These are phyloP conservation scores for Curvularia sp. DNA, from an alignment of 2,329 filamentous ascomycete species.

Conservation along the genomic window DNA sequence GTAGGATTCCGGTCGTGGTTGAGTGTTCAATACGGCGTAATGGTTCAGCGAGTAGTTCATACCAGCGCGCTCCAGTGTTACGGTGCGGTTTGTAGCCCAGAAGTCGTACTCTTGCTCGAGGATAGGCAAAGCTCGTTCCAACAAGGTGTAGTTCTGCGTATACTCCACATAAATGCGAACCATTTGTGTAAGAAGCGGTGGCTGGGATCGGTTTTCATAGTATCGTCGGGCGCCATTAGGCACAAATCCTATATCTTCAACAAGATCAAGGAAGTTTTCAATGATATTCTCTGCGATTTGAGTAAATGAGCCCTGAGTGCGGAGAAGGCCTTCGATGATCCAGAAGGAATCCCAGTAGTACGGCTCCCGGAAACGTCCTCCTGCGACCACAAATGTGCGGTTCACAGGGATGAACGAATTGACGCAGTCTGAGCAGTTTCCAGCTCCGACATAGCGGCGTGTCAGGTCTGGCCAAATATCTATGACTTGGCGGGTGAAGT, in stretches of 20 bases:
- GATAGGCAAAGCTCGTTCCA: slow-evolving; percentile 67
- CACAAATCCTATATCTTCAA: slow-evolving; percentile 70
- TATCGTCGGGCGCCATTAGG: slow-evolving; percentile 73
- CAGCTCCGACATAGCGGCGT: slow-evolving; percentile 61
- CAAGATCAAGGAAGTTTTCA: slow-evolving; percentile 72
- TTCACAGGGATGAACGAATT: slow-evolving; percentile 72
- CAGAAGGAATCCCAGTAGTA: slow-evolving; percentile 78
- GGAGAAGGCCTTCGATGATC: slow-evolving; percentile 70
- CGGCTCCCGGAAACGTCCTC: slow-evolving; percentile 73
- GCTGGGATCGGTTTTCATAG: slow-evolving; percentile 73
- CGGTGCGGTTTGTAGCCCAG: slow-evolving; percentile 67
- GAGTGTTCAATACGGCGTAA: slow-evolving; percentile 69
- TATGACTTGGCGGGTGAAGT: slow-evolving; percentile 70
- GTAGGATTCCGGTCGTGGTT: slow-evolving; percentile 72
- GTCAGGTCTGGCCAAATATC: slow-evolving; percentile 74
- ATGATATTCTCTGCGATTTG: slow-evolving; percentile 71
- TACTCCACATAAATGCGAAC: slow-evolving; percentile 69
- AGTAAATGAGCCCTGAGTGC: slow-evolving; percentile 69
- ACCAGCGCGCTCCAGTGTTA: slow-evolving; percentile 58
- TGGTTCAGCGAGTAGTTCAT: slow-evolving; percentile 64
- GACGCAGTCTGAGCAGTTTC: slow-evolving; percentile 64
- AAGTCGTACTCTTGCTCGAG: slow-evolving; percentile 70
- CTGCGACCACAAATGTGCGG: slow-evolving; percentile 73
- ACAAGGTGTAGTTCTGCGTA: slow-evolving; percentile 68
- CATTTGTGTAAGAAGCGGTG: slow-evolving; percentile 71